Conservation (phyloP, 768 basidiomycete species). For the Cyathus striatus region DNA sequence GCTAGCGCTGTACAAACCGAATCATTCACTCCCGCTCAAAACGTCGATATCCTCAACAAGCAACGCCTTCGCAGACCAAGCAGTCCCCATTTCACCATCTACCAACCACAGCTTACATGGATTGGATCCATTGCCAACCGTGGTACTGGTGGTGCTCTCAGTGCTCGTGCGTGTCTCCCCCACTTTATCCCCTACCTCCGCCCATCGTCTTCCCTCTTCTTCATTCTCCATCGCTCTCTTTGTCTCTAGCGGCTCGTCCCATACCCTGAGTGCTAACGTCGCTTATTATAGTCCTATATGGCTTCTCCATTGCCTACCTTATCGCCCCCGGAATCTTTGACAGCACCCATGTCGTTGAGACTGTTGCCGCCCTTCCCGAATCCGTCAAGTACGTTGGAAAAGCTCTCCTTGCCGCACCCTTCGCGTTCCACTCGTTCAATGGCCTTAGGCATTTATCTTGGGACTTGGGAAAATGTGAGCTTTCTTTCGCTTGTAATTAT, state of each 20-base stretch:
- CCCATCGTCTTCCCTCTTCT: too few species aligned
- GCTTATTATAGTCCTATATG: slow-evolving; percentile 67
- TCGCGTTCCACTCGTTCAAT: slow-evolving; percentile 88
- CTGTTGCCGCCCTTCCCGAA: slow-evolving; percentile 67
- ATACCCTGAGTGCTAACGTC: too few species aligned
- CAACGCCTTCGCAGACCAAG: slow-evolving; percentile 88
- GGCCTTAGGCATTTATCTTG: slow-evolving; percentile 87
- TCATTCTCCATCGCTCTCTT: too few species aligned
- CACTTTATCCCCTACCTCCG: background rate
- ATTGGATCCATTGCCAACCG: slow-evolving; percentile 82
- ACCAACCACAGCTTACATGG: slow-evolving; percentile 94
- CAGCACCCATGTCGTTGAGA: slow-evolving; percentile 70
- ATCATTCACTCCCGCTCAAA: slow-evolving; percentile 56
- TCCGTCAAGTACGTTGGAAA: slow-evolving; percentile 75
- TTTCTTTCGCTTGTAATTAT: too few species aligned
- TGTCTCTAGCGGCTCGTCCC: too few species aligned
- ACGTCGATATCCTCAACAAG: slow-evolving; percentile 68
- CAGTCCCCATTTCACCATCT: slow-evolving; percentile 95
- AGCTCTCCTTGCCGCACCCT: slow-evolving; percentile 75
- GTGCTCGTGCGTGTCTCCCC: slow-evolving; percentile 52
- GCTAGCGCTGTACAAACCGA: slow-evolving; percentile 57
- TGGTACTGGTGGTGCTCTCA: slow-evolving; percentile 76
- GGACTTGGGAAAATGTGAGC: slow-evolving; percentile 86
- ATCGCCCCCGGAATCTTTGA: slow-evolving; percentile 76
- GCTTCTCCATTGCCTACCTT: slow-evolving; percentile 82